phyloP scores from a whole-genome alignment of 176 grass and related monocot species.

The Themeda triandra region DNA sequence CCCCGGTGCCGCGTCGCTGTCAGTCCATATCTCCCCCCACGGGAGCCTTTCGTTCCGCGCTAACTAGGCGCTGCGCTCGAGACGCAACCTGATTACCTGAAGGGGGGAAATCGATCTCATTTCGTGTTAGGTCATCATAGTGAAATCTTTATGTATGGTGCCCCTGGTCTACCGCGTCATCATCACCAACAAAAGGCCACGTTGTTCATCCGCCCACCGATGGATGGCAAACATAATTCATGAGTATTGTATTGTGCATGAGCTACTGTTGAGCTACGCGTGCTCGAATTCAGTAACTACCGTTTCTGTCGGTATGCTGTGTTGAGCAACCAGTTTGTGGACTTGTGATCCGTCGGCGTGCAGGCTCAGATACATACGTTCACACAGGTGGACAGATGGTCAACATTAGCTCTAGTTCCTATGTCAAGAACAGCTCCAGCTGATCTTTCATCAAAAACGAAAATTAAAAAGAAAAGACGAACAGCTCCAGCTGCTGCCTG shows the following conservation, averaged over 20 bases:
- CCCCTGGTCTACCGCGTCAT: not conserved
- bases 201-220: not conserved
- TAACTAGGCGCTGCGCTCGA: not conserved
- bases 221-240: too few species aligned
- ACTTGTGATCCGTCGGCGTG: too few species aligned
- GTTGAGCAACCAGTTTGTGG: not conserved
- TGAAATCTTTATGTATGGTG: not conserved
- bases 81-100: not conserved
- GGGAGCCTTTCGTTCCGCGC: slow-evolving; percentile 6
- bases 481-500: too few species aligned
- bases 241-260: too few species aligned
- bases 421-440: too few species aligned
- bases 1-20: slow-evolving; percentile 67
- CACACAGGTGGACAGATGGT: too few species aligned
- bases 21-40: slow-evolving; percentile 43
- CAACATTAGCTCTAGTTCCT: too few species aligned
- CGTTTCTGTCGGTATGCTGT: not conserved
- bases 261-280: too few species aligned
- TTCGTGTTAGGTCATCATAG: not conserved
- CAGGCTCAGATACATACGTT: too few species aligned
- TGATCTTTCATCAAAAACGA: too few species aligned
- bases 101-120: not conserved
- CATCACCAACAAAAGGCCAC: not conserved
- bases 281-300: not conserved
- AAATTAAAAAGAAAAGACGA: too few species aligned